Conservation (phyloP, 2,329 filamentous ascomycete species). For the Nannizziopsis arthrosporioides region DNA sequence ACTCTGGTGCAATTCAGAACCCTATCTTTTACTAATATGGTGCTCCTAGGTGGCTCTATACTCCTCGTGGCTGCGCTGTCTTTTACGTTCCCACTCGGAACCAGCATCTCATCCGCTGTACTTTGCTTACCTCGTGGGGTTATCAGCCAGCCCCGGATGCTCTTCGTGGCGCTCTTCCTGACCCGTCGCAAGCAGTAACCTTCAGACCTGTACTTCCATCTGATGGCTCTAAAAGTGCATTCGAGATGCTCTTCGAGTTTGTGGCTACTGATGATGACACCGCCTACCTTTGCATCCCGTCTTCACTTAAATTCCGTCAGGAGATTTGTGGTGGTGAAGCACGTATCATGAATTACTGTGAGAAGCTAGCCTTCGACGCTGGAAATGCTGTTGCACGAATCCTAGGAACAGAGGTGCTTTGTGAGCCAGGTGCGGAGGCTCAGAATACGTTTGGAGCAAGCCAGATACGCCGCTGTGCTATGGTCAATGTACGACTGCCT, state of each 20-base stretch:
- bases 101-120: slow-evolving; percentile 61
- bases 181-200: background rate
- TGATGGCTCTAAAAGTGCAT: slow-evolving; percentile 41
- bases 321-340: slow-evolving; percentile 63
- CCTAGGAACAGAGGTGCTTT: slow-evolving; percentile 59
- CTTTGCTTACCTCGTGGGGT: slow-evolving; percentile 69
- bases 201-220: slow-evolving; percentile 3
- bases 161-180: slow-evolving; percentile 11
- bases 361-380: slow-evolving; percentile 51
- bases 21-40: background rate
- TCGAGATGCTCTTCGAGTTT: slow-evolving; percentile 62
- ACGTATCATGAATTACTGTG: slow-evolving; percentile 52
- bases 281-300: slow-evolving; percentile 59
- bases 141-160: slow-evolving; percentile 43
- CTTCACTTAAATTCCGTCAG: slow-evolving; percentile 58
- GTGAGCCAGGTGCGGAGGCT: slow-evolving; percentile 34
- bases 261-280: slow-evolving; percentile 63
- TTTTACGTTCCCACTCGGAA: slow-evolving; percentile 68
- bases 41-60: slow-evolving; percentile 58
- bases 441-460: slow-evolving; percentile 16
- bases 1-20: background rate
- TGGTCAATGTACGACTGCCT: slow-evolving; percentile 65
- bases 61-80: slow-evolving; percentile 67
- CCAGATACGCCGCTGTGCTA: slow-evolving; percentile 50
- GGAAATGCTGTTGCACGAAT: slow-evolving; percentile 48